These are phyloP conservation scores for Pseudogymnoascus pannorum DNA, from an alignment of 2,329 filamentous ascomycete species.

Conservation along the genomic window DNA sequence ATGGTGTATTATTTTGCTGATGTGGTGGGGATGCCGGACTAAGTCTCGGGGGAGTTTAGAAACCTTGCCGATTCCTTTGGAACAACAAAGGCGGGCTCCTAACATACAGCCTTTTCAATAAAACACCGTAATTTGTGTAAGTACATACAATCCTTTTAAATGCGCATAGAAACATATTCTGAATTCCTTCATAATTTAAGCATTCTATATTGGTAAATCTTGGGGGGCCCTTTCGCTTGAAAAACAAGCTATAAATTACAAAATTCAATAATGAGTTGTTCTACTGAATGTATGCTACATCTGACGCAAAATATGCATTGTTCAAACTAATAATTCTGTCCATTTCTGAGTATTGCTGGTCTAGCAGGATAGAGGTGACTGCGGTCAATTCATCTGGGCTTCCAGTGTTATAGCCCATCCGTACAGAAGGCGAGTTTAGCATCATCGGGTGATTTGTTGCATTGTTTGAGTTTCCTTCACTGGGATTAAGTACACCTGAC, in stretches of 20 bases:
- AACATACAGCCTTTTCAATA: not conserved
- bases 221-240: too few relatives aligned
- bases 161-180: not conserved
- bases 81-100: conserved; percentile 18
- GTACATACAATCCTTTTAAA: too few relatives aligned
- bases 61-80: not conserved
- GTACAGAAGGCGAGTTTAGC: conserved; percentile 11
- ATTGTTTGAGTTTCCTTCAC: conserved; percentile 1
- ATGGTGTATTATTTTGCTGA: not conserved
- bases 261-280: not conserved
- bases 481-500: not conserved
- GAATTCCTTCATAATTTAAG: not conserved
- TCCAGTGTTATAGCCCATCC: conserved; percentile 8
- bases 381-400: conserved; percentile 19
- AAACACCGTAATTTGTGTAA: not conserved
- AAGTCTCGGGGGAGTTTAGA: not conserved
- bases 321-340: conserved; percentile 26
- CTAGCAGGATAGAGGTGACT: conserved; percentile 21
- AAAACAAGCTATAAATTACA: not conserved
- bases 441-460: conserved; percentile 9
- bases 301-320: conserved; percentile 11
- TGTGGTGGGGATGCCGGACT: not conserved
- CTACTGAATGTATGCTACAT: conserved; percentile 2
- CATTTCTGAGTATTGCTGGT: conserved; percentile 24
- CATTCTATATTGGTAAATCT: not conserved